Conservation (phyloP, 179 eudicot species). For the Nepenthes alata region DNA sequence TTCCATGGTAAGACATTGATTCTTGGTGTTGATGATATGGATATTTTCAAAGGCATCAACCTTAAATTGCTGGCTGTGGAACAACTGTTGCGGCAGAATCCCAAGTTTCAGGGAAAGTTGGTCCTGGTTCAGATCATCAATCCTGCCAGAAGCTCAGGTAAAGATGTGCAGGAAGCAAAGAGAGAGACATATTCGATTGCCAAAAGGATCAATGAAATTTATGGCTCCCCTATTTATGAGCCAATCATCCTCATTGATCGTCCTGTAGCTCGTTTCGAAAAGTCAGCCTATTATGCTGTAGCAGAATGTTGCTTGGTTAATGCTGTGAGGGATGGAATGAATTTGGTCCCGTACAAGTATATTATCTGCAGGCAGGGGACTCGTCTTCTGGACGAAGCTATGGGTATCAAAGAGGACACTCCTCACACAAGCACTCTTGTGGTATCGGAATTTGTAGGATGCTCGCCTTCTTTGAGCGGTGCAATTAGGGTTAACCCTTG, state of each 20-base stretch:
- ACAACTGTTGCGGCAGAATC: constrained; percentile 47
- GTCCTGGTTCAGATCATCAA: constrained; percentile 77
- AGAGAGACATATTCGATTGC: constrained; percentile 59
- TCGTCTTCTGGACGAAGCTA: constrained; percentile 37
- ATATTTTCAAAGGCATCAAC: constrained; percentile 83
- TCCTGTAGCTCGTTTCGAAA: constrained; percentile 66
- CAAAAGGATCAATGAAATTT: constrained; percentile 45
- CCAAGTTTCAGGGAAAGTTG: constrained; percentile 32
- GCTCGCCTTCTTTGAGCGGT: constrained; percentile 85
- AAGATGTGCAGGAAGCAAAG: constrained; percentile 72
- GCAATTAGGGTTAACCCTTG: constrained; percentile 87
- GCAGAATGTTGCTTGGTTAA: constrained; percentile 85
- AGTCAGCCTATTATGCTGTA: constrained; percentile 75
- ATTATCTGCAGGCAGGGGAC: constrained; percentile 85
- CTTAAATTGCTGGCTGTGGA: constrained; percentile 73
- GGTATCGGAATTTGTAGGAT: constrained; percentile 77
- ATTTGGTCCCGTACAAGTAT: constrained; percentile 77
- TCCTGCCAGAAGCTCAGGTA: constrained; percentile 92
- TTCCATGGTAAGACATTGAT: constrained; percentile 63
- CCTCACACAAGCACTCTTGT: constrained; percentile 73
- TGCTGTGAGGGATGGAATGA: constrained; percentile 94
- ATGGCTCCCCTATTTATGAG: constrained; percentile 41
- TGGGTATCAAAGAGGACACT: constrained; percentile 26
- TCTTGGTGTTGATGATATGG: constrained; percentile 93
- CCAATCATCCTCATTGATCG: constrained; percentile 76